These are phyloP conservation scores for Pseudovirgaria hyperparasitica DNA, from an alignment of 2,329 filamentous ascomycete species.

Conservation along the genomic window DNA sequence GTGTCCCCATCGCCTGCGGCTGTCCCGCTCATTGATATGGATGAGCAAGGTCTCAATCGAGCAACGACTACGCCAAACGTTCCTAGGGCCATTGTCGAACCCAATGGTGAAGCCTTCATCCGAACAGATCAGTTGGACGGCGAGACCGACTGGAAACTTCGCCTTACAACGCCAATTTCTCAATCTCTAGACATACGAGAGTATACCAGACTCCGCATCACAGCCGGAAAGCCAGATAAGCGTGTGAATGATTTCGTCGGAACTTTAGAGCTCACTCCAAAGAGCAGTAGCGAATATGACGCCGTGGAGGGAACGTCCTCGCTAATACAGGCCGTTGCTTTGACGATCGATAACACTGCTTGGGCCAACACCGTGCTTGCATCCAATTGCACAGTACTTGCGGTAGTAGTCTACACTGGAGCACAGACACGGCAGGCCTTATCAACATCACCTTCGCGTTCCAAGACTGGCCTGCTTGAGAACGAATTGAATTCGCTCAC, in stretches of 20 bases:
- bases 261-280: constrained; percentile 63
- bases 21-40: constrained; percentile 8
- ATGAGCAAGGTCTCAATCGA: constrained; percentile 5
- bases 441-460: constrained; percentile 81
- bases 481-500: constrained; percentile 95
- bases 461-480: constrained; percentile 86
- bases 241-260: constrained; percentile 92
- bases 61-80: no score
- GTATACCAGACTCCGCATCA: constrained; percentile 53
- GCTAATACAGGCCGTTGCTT: constrained; percentile 44
- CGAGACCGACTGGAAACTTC: constrained; percentile 96
- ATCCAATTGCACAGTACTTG: constrained; percentile 77
- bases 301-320: constrained; percentile 3
- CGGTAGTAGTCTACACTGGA: constrained; percentile 88
- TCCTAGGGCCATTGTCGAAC: constrained; percentile 13
- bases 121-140: constrained; percentile 94
- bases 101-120: constrained; percentile 86
- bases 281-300: constrained; percentile 35
- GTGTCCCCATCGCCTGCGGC: constrained; percentile 7
- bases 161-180: constrained; percentile 73
- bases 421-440: constrained; percentile 87
- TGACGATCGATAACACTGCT: constrained; percentile 93
- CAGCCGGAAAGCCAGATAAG: constrained; percentile 80
- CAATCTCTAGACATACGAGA: constrained; percentile 65
- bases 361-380: constrained; percentile 98